phyloP scores from a whole-genome alignment of 768 basidiomycete genomes.

The Leccinum aurantiacum region DNA sequence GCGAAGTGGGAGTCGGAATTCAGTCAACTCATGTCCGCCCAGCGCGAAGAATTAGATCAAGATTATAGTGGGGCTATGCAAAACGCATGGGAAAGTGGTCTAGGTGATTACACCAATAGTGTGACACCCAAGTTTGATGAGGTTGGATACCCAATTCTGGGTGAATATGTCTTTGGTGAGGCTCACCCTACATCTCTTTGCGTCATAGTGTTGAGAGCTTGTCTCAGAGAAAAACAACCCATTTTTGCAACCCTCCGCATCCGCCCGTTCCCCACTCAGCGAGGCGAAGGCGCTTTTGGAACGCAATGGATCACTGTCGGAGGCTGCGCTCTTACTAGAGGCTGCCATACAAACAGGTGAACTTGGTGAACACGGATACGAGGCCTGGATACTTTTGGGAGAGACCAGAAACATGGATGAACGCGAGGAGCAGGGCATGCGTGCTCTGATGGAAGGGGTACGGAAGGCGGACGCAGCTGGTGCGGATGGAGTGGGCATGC shows the following conservation, averaged over 20 bases:
- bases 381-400: conserved; percentile 91
- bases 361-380: conserved; percentile 77
- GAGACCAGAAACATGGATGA: conserved; percentile 90
- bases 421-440: conserved; percentile 79
- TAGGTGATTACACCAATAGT: conserved; percentile 44
- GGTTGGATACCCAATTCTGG: conserved; percentile 74
- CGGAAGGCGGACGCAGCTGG: conserved; percentile 62
- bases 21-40: conserved; percentile 68
- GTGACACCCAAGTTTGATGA: conserved; percentile 53
- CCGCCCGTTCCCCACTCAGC: conserved; percentile 49
- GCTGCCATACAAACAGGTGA: conserved; percentile 86
- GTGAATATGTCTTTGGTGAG: conserved; percentile 77
- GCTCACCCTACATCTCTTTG: not conserved
- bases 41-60: conserved; percentile 63
- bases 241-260: conserved; percentile 53
- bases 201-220: conserved; percentile 3
- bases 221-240: conserved; percentile 68
- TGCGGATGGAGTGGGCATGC: conserved; percentile 67
- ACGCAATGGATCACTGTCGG: conserved; percentile 81
- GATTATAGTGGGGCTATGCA: conserved; percentile 66
- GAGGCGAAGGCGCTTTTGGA: conserved; percentile 78
- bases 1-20: conserved; percentile 85
- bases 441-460: conserved; percentile 74
- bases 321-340: conserved; percentile 85
- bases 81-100: conserved; percentile 59